Conservation (phyloP, 257 asterid genomes). For the Paulownia fortunei region DNA sequence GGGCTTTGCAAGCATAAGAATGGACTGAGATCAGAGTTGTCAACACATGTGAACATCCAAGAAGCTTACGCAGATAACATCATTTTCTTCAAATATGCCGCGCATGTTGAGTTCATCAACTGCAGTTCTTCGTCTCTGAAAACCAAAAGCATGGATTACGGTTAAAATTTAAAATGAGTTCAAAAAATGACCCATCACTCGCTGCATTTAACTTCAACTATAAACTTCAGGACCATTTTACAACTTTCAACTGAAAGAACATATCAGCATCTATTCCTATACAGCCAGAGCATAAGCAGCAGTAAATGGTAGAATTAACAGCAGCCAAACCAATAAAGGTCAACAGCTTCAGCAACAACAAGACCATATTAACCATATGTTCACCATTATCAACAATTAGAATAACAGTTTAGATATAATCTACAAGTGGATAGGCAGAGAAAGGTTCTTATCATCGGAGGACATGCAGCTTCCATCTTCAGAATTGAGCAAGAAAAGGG, state of each 20-base stretch:
- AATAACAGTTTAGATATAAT: background rate
- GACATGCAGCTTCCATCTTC: slow-evolving; percentile 11
- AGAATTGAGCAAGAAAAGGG: background rate
- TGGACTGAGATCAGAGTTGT: background rate
- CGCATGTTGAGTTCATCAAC: slow-evolving; percentile 96
- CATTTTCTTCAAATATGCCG: slow-evolving; percentile 85
- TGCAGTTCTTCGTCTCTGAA: slow-evolving; percentile 96
- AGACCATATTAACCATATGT: background rate
- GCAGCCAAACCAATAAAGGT: background rate
- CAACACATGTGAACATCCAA: slow-evolving; percentile 20
- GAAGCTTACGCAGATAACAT: slow-evolving; percentile 86
- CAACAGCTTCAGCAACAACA: background rate
- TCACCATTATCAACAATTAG: background rate
- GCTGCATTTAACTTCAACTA: background rate
- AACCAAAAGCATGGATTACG: slow-evolving; percentile 18
- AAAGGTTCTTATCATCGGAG: background rate
- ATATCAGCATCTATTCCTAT: background rate
- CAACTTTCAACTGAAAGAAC: background rate
- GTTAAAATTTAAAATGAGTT: background rate
- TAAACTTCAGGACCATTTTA: background rate
- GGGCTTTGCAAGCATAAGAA: background rate
- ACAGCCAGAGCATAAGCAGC: background rate
- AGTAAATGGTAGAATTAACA: background rate
- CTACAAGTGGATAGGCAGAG: background rate
- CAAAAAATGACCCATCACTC: background rate